Evolutionary conservation across 2,329 filamentous ascomycete genomes (phyloP), one percentile per base, ranked within the genome.

Genomic region (Trichoderma arundinaceum): DNA sequence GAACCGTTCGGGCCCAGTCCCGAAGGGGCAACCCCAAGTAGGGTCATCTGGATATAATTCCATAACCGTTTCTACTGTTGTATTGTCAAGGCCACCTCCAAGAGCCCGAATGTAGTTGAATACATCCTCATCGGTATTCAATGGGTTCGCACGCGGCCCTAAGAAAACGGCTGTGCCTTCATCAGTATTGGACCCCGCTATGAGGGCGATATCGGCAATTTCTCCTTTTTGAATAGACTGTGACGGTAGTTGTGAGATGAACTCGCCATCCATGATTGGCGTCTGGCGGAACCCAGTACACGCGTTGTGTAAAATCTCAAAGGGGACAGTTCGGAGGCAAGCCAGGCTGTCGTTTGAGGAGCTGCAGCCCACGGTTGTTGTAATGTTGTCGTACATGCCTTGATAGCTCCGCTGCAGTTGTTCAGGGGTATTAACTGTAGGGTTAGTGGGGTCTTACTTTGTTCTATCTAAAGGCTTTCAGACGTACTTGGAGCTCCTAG

Each of bases 311-410:
- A 57, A 44, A 44, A 5, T 13, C 1, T 57, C 39, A 57, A 32
- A 57, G n/a, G 54, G 54, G 32, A 57, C 22, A 44, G 22, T 44
- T 57, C 54, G 6, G 3, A 57, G 39, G 10, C 54, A 57, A 12
- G n/a, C 39, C 2, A 57, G 6, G 10, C 39, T 44, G 9, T 57
- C 54, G 6, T 44, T 57, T 3, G 39, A 57, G 13, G 15, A 44
- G n/a, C 5, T 44, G 39, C 54, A 57, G 4, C 54, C 54, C 22
- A 57, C 54, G 10, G 54, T 57, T 57, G 41, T 33, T 39, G 54
- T 57, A 33, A 57, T 57, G 22, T 57, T 57, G n/a, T 57, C 54
- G 39, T 57, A 57, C 39, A 57, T 57, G 39, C 54, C 54, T 35
- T 57, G 54, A 33, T 57, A 57, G 54, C 39, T 57, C 19, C 39